Percentiles rank a stretch among this genome's conserved stretches.
Conservation (phyloP, 257 asterid species). For the Rehmannia glutinosa region DNA sequence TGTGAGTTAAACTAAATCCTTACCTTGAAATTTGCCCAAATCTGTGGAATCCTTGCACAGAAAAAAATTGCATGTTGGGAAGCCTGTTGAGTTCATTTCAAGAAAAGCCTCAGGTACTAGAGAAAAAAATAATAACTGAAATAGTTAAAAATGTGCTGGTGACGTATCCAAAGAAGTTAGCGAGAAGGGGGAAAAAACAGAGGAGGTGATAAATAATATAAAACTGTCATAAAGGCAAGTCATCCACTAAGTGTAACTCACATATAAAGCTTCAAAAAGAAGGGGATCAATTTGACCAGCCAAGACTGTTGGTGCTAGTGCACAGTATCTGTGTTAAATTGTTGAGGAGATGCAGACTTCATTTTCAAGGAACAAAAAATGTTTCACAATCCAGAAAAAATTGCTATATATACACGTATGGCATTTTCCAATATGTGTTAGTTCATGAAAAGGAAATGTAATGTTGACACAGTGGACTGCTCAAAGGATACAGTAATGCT, state of each 20-base stretch:
- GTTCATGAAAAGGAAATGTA: neutral
- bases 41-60: constrained; percentile 93
- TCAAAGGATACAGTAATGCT: constrained; percentile 74
- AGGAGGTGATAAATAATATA: neutral
- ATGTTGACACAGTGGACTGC: neutral
- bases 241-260: constrained; percentile 33
- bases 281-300: constrained; percentile 91
- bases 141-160: neutral
- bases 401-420: neutral
- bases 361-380: neutral
- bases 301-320: constrained; percentile 78
- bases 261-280: constrained; percentile 94
- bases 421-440: neutral
- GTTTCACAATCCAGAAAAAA: neutral
- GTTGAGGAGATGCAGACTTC: constrained; percentile 28
- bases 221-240: neutral
- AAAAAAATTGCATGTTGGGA: constrained; percentile 93
- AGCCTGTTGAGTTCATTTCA: constrained; percentile 50
- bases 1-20: neutral
- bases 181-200: neutral
- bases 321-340: constrained; percentile 66
- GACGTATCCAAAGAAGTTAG: neutral
- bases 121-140: neutral
- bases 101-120: constrained; percentile 3
- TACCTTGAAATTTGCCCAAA: constrained; percentile 81